A percentile compares a stretch with the other conserved stretches of the same genome.
These are phyloP conservation scores for Boletus rubescentipes DNA, from an alignment of 768 basidiomycete genomes.

Conservation along the genomic window DNA sequence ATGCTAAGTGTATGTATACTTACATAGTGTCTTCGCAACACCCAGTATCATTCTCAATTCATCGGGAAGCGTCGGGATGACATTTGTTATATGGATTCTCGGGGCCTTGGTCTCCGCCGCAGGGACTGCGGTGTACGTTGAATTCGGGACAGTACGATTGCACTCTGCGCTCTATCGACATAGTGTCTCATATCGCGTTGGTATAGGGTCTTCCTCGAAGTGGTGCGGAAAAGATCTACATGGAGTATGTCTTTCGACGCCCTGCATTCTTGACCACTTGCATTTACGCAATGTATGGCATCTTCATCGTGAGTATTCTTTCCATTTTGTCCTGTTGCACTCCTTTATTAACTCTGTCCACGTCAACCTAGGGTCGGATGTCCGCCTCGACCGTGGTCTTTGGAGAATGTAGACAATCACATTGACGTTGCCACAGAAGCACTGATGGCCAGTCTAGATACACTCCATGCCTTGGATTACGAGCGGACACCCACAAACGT, in stretches of 20 bases:
- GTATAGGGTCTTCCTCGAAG: slow-evolving; percentile 62
- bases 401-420: slow-evolving; percentile 59
- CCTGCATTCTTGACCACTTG: slow-evolving; percentile 65
- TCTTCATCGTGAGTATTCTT: slow-evolving; percentile 50
- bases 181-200: not conserved
- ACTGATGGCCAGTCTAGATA: slow-evolving; percentile 43
- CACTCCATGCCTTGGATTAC: slow-evolving; percentile 52
- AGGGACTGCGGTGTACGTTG: slow-evolving; percentile 72
- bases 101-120: slow-evolving; percentile 63
- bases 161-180: not conserved
- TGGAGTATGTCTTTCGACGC: slow-evolving; percentile 65
- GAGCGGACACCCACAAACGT: slow-evolving; percentile 45
- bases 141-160: slow-evolving; percentile 68
- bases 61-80: slow-evolving; percentile 69
- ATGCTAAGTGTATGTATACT: slow-evolving; percentile 3
- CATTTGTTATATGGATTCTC: slow-evolving; percentile 68
- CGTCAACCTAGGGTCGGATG: slow-evolving; percentile 47
- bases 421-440: not conserved
- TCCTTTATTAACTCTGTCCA: not conserved
- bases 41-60: slow-evolving; percentile 65
- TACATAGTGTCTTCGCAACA: slow-evolving; percentile 71
- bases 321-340: not conserved
- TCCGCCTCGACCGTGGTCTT: slow-evolving; percentile 65
- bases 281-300: slow-evolving; percentile 53
- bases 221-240: slow-evolving; percentile 76